Percentiles rank a stretch among this genome's conserved stretches.
phyloP scores from a whole-genome alignment of 352 stramenopile genomes.

The Globisporangium ultimum region DNA sequence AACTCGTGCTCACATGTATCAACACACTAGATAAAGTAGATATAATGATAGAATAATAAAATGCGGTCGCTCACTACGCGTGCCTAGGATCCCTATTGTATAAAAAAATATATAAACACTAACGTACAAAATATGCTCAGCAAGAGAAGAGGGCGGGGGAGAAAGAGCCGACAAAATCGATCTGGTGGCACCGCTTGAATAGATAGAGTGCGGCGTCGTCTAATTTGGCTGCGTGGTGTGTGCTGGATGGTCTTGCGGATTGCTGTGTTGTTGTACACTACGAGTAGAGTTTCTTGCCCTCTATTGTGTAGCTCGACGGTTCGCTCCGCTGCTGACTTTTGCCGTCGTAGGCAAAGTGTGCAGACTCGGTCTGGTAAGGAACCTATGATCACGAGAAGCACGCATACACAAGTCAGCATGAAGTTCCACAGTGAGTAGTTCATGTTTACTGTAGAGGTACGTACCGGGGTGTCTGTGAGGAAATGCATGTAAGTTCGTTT shows the following conservation, averaged over 20 bases:
- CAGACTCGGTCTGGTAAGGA: slow-evolving; percentile 20
- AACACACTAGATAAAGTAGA: slow-evolving; percentile 12
- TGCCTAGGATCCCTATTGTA: slow-evolving; percentile 6
- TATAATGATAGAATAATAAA: slow-evolving; percentile 13
- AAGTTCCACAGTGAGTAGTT: too few relatives aligned
- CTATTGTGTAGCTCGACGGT: slow-evolving; percentile 53
- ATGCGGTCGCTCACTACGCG: slow-evolving; percentile 1
- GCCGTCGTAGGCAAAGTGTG: slow-evolving; percentile 35
- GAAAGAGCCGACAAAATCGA: slow-evolving; percentile 1
- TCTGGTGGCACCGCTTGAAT: slow-evolving; percentile 2
- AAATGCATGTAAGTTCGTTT: slow-evolving; percentile 82
- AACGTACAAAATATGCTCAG: slow-evolving; percentile 16
- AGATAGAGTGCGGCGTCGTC: slow-evolving; percentile 1
- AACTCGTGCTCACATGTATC: not conserved
- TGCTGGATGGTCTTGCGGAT: not conserved
- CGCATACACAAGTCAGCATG: too few relatives aligned
- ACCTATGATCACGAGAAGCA: slow-evolving; percentile 1
- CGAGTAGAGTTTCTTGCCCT: slow-evolving; percentile 77
- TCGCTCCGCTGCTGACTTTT: slow-evolving; percentile 17
- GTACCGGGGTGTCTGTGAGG: slow-evolving; percentile 53
- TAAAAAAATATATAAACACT: slow-evolving; percentile 14
- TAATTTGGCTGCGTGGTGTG: not conserved
- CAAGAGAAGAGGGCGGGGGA: slow-evolving; percentile 3
- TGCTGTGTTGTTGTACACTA: slow-evolving; percentile 22
- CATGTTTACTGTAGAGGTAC: slow-evolving; percentile 4